A percentile compares a stretch with the other conserved stretches of the same genome.
Conservation (phyloP, 1,284 basidiomycete genomes). For the Pyrrhoderma lamaoense region DNA sequence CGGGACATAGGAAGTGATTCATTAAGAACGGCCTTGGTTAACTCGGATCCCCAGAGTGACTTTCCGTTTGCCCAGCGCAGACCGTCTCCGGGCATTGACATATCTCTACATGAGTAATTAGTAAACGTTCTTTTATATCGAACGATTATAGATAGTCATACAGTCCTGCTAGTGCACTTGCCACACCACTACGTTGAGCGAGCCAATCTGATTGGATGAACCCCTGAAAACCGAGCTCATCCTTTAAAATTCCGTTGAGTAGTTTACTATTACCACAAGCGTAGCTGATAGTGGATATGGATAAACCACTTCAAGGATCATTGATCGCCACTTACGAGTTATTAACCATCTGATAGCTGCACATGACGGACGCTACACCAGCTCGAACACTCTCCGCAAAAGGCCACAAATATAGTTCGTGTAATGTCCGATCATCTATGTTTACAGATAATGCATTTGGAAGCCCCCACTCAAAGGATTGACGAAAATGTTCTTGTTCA, state of each 20-base stretch:
- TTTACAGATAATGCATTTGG: slow-evolving; percentile 31
- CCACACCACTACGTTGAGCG: slow-evolving; percentile 18
- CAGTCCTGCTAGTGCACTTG: slow-evolving; percentile 17
- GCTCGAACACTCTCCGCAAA: slow-evolving; percentile 41
- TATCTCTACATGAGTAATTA: slow-evolving; percentile 13
- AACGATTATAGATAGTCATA: neutral
- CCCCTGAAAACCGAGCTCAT: slow-evolving; percentile 30
- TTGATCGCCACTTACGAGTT: slow-evolving; percentile 28
- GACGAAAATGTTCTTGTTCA: slow-evolving; percentile 32
- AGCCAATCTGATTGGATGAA: slow-evolving; percentile 26
- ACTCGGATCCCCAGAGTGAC: slow-evolving; percentile 16
- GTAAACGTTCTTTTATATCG: neutral
- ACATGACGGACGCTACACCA: slow-evolving; percentile 43
- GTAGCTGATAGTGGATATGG: slow-evolving; percentile 2
- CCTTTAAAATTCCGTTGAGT: slow-evolving; percentile 46
- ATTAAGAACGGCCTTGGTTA: slow-evolving; percentile 21
- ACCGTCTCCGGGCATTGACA: slow-evolving; percentile 18
- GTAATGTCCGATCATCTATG: slow-evolving; percentile 38
- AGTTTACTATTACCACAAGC: slow-evolving; percentile 41
- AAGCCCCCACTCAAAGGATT: slow-evolving; percentile 20
- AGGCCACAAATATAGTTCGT: slow-evolving; percentile 34
- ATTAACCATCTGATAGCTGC: slow-evolving; percentile 42
- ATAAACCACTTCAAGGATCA: no score
- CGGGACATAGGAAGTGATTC: slow-evolving; percentile 35
- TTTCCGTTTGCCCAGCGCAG: slow-evolving; percentile 16